Evolutionary conservation across 192 early-diverging fungal species (phyloP).

Genomic region (Coemansia sp.): DNA sequence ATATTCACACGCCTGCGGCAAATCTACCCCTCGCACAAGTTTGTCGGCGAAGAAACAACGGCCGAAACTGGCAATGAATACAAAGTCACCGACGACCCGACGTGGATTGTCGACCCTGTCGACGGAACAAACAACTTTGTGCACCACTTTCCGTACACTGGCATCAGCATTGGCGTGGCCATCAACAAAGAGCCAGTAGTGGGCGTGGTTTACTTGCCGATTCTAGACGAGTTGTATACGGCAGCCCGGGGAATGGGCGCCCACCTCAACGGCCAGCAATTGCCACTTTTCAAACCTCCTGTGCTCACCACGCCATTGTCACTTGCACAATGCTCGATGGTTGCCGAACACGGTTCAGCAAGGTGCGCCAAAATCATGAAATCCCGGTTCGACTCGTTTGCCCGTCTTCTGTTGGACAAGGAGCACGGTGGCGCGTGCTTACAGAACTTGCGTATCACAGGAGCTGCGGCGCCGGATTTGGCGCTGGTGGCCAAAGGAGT

Average conservation of each 20-base stretch:
- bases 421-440: constrained; percentile 56
- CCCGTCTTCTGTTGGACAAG: constrained; percentile 59
- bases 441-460: constrained; percentile 74
- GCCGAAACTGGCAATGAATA: constrained; percentile 57
- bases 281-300: constrained; percentile 63
- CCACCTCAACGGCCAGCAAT: constrained; percentile 38
- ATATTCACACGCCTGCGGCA: constrained; percentile 62
- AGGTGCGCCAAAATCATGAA: constrained; percentile 59
- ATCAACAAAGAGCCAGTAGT: constrained; percentile 72
- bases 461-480: constrained; percentile 77
- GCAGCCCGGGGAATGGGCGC: constrained; percentile 37
- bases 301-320: constrained; percentile 59
- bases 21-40: constrained; percentile 68
- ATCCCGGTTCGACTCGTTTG: constrained; percentile 68
- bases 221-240: constrained; percentile 78
- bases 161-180: constrained; percentile 82
- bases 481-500: constrained; percentile 78
- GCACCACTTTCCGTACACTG: constrained; percentile 75
- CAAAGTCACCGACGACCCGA: constrained; percentile 67
- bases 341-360: constrained; percentile 83
- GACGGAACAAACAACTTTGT: constrained; percentile 81
- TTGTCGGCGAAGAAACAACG: constrained; percentile 89
- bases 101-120: constrained; percentile 89
- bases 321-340: constrained; percentile 70
- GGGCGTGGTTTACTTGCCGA: constrained; percentile 89